Percentiles rank a stretch among this genome's conserved stretches.
Conservation (phyloP, 768 basidiomycete genomes). For the Xerocomellus amylosporus region DNA sequence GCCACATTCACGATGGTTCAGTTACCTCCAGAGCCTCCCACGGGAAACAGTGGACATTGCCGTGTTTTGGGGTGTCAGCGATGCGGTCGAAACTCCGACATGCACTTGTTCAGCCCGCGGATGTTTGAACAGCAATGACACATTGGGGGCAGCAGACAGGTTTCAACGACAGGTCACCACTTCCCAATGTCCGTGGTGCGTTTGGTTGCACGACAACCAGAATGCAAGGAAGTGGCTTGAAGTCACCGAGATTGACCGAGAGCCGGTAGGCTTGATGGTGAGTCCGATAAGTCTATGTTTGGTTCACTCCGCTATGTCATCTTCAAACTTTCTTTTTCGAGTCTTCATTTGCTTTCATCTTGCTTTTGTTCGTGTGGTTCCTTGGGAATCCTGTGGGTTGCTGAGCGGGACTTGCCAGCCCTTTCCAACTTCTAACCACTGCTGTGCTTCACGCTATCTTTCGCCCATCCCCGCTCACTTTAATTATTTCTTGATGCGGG, state of each 20-base stretch:
- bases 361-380: background rate
- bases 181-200: constrained; percentile 18
- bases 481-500: constrained; percentile 16
- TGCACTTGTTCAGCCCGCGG: constrained; percentile 21
- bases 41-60: constrained; percentile 51
- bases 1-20: constrained; percentile 53
- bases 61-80: constrained; percentile 51
- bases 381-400: constrained; percentile 14
- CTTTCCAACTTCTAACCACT: constrained; percentile 4
- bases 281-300: constrained; percentile 17
- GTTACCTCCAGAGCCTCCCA: constrained; percentile 68
- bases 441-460: constrained; percentile 1
- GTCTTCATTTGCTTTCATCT: constrained; percentile 11
- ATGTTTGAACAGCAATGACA: constrained; percentile 5
- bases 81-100: constrained; percentile 15
- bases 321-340: constrained; percentile 1
- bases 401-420: constrained; percentile 3
- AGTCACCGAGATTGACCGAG: constrained; percentile 32
- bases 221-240: constrained; percentile 34
- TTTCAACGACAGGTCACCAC: background rate
- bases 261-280: constrained; percentile 26
- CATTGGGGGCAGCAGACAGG: constrained; percentile 1
- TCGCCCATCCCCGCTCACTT: constrained; percentile 6
- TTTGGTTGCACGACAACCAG: constrained; percentile 25
- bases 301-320: background rate